phyloP scores from a whole-genome alignment of 2,329 filamentous ascomycete genomes.

The Ascochyta clinopodiicola region DNA sequence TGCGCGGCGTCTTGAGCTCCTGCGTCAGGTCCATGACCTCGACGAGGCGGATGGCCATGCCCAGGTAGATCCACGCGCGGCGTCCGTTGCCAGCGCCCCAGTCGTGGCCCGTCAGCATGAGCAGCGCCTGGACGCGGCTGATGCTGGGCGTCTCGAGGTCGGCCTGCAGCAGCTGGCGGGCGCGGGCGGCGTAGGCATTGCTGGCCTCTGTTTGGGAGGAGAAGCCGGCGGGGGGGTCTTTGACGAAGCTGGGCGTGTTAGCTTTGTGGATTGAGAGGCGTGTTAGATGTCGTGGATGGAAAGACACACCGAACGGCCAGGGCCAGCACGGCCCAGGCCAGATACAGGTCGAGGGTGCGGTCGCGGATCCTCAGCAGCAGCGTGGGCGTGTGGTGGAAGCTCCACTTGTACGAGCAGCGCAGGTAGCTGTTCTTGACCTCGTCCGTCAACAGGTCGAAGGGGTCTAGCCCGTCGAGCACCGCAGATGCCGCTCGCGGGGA shows the following conservation, averaged over 20 bases:
- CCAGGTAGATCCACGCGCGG: conserved; percentile 51
- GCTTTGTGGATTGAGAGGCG: too few species aligned
- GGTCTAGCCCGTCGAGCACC: conserved; percentile 44
- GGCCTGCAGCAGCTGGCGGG: conserved; percentile 49
- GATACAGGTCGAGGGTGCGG: conserved; percentile 46
- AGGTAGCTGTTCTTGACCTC: conserved; percentile 52
- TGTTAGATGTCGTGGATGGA: too few species aligned
- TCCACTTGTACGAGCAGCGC: conserved; percentile 52
- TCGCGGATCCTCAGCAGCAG: conserved; percentile 48
- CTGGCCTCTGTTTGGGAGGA: conserved; percentile 48
- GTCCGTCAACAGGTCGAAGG: conserved; percentile 49
- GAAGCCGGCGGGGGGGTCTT: conserved; percentile 46
- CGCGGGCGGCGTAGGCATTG: conserved; percentile 51
- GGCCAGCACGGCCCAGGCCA: conserved; percentile 53
- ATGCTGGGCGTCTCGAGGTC: conserved; percentile 50
- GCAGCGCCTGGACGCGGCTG: conserved; percentile 48
- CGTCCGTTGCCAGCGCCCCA: conserved; percentile 55
- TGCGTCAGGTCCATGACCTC: conserved; percentile 51
- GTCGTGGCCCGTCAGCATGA: conserved; percentile 55
- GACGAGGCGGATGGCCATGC: conserved; percentile 51
- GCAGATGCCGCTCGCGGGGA: conserved; percentile 37
- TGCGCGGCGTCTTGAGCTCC: conserved; percentile 41
- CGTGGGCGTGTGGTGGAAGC: conserved; percentile 51
- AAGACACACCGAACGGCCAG: conserved; percentile 46
- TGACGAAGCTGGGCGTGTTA: conserved; percentile 41